Base-by-base conservation (phyloP, 2,329 filamentous ascomycete genomes). In the Talaromyces sp. region DNA sequence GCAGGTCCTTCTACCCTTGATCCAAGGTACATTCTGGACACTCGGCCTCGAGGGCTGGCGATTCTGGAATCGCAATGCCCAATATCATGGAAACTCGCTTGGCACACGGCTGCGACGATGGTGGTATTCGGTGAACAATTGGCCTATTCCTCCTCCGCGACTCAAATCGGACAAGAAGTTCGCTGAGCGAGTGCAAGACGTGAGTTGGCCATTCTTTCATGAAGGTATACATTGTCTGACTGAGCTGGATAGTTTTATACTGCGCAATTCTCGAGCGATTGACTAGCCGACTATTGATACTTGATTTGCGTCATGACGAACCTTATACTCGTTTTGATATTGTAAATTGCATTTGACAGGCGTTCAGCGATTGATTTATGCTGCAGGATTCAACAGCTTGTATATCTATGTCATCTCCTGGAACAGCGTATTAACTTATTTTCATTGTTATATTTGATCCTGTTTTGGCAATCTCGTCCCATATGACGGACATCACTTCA, bases 121-220 rank as follows among this genome's bases (percentile, higher is more conserved):
- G 95, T 99, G 95, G 94, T 97, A 92, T 82, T 87, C 85, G 24
- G 91, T 96, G 19, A 98, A 98, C 74, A 92, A 96, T 73, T 98
- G 95, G 95, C 83, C 84, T 58, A 78, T 94, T 65, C 89, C 90
- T 4, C 73, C 79, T 63, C 47, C 69, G 69, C 65, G 39, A 11
- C 3, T 57, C 14, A 60, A 37, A 27, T 45, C 52, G 33, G 35
- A 65, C n/a, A 62, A 62, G 54, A 52, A 47, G 27, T 13, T 65
- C 22, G 64, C 54, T 54, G 50, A 45, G 47, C 64, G 64, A 62
- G 50, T 59, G 39, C 50, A 58, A 74, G 79, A 82, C 72, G 80
- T 79, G 70, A 79, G 77, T 72, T 57, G 47, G 33, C 33, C 3
- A n/a, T 22, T 3, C n/a, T 14, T 37, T 35, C 16, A 7, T 54